These are phyloP conservation scores for Beauveria brongniartii DNA, from an alignment of 2,329 filamentous ascomycete genomes.

Conservation along the genomic window DNA sequence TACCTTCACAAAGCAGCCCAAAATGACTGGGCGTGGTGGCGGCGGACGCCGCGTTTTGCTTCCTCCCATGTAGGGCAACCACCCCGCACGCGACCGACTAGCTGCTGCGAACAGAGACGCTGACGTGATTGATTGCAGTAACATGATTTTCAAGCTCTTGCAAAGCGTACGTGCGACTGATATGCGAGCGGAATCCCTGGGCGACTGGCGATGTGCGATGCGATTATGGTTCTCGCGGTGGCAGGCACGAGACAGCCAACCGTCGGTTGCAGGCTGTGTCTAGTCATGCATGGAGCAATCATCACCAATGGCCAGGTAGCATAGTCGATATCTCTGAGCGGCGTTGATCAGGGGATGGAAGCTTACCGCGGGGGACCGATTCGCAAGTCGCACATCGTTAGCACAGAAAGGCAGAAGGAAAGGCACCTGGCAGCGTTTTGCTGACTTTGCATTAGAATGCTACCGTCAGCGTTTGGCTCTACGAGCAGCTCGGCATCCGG, in stretches of 20 bases:
- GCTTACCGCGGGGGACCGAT: neutral
- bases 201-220: neutral
- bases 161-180: slow-evolving; percentile 40
- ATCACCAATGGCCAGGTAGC: neutral
- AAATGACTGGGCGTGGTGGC: slow-evolving; percentile 53
- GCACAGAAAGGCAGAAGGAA: neutral
- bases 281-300: neutral
- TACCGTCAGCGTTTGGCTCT: slow-evolving; percentile 90
- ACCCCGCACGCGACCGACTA: neutral
- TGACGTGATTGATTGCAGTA: slow-evolving; percentile 25
- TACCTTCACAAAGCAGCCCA: slow-evolving; percentile 11
- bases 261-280: neutral
- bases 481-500: slow-evolving; percentile 86
- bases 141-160: slow-evolving; percentile 64
- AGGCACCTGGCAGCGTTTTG: neutral
- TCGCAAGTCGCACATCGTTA: neutral
- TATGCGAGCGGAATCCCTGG: slow-evolving; percentile 20
- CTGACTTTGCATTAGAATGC: slow-evolving; percentile 47
- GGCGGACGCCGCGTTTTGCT: slow-evolving; percentile 52
- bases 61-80: slow-evolving; percentile 41
- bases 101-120: neutral
- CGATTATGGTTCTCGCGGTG: neutral
- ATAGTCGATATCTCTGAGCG: neutral
- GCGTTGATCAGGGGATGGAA: too few relatives aligned
- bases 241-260: neutral